Evolutionary conservation across 768 basidiomycete species (phyloP).

Genomic region (Hydnomerulius pinastri): DNA sequence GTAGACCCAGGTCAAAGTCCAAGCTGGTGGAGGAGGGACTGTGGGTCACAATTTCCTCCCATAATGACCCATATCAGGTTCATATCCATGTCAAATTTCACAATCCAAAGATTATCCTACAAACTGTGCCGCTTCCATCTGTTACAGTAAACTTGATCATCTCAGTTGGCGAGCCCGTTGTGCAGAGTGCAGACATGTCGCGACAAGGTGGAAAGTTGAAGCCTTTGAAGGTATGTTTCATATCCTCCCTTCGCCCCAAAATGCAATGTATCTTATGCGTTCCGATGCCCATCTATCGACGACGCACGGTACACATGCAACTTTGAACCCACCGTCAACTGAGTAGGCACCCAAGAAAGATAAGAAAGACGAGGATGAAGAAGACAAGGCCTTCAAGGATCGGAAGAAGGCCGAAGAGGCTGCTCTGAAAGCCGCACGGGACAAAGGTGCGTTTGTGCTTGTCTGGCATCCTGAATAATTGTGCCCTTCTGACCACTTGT

Average conservation of each 20-base stretch:
- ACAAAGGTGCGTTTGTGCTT: slow-evolving; percentile 54
- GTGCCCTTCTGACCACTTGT: background rate
- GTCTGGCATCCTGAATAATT: background rate
- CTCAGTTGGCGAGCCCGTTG: too few species aligned
- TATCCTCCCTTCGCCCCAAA: background rate
- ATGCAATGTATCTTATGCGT: background rate
- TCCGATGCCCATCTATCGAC: background rate
- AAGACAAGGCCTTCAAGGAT: slow-evolving; percentile 71
- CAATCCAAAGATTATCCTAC: too few species aligned
- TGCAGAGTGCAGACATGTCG: slow-evolving; percentile 25
- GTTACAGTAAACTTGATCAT: too few species aligned
- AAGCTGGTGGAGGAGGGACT: too few species aligned
- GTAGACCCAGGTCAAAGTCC: too few species aligned
- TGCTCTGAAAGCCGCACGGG: slow-evolving; percentile 70
- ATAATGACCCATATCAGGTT: too few species aligned
- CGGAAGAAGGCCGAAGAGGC: slow-evolving; percentile 77
- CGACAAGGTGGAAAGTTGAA: slow-evolving; percentile 87
- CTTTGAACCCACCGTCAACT: slow-evolving; percentile 4
- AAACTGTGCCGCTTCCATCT: too few species aligned
- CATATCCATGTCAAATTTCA: too few species aligned
- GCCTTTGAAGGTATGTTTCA: slow-evolving; percentile 76
- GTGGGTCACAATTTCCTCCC: too few species aligned
- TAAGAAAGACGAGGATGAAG: slow-evolving; percentile 69
- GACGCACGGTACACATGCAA: background rate
- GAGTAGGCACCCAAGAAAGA: slow-evolving; percentile 81